Evolutionary conservation across 2,329 filamentous ascomycete genomes (phyloP), one percentile per base, ranked within the genome.

Genomic region (Juglanconis oblonga): DNA sequence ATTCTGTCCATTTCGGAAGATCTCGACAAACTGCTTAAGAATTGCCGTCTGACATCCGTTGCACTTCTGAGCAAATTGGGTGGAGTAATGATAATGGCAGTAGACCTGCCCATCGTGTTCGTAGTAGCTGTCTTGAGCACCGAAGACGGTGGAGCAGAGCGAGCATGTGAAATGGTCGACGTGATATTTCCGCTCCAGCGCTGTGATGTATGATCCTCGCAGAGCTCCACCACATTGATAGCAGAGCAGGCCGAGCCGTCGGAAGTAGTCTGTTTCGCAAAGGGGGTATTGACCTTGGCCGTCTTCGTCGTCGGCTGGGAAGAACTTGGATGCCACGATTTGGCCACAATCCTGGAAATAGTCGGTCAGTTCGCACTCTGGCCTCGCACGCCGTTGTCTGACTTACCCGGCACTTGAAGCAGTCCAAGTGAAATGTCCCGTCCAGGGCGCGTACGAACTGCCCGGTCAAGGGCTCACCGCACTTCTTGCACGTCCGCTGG

Each of bases 101-200:
- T 97, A 99, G 32, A 99, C 95, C 68, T 91, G 90, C 65, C 92
- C 89, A 69, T 97, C 93, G 71, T 99, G 95, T 75, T 99, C 95
- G 76, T 99, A 99, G 75, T 99, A 99, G 73, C 93, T 97, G 79
- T 99, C 95, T 70, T 96, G 92, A 6, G 95, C 95, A 55, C 95
- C 95, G 72, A 99, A 99, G n/a, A 98, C 90, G 1, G 95, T 98
- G 4, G 93, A 90, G 72, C 95, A 99, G 36, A 97, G 87, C 10
- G 93, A 98, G 76, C 95, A 99, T 42, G 95, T 99, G 71, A 99
- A 99, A 77, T 99, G 95, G 74, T 98, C 94, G 66, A 99, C 96
- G 75, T 97, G 95, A 75, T 99, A 99, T 78, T 99, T 99, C 69
- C 92, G 91, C 67, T 99, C 95, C 57, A 99, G 83, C 3, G 95